These are phyloP conservation scores for Aspergillus quadrilineatus DNA, from an alignment of 2,329 filamentous ascomycete species.

Conservation along the genomic window DNA sequence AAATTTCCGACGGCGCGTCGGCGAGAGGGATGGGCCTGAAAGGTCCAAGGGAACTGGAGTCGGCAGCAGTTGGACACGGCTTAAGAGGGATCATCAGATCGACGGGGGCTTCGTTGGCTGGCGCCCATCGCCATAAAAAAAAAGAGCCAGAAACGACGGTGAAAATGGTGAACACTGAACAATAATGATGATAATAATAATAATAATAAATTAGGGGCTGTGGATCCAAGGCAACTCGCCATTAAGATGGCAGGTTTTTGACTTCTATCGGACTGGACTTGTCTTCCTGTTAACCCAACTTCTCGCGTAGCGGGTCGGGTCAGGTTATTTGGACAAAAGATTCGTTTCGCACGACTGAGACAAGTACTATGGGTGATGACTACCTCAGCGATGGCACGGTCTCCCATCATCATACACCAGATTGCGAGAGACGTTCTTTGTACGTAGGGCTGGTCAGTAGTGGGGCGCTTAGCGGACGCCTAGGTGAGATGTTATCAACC, in stretches of 20 bases:
- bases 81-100: slow-evolving; percentile 24
- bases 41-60: not conserved
- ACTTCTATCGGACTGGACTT: not conserved
- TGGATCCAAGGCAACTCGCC: not conserved
- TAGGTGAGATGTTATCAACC: not conserved
- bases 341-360: not conserved
- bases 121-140: slow-evolving; percentile 2
- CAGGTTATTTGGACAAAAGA: not conserved
- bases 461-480: not conserved
- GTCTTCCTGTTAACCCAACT: not conserved
- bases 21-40: not conserved
- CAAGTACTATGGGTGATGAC: not conserved
- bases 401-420: not conserved
- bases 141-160: not conserved
- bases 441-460: slow-evolving; percentile 1
- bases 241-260: not conserved
- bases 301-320: not conserved
- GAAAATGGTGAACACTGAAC: not conserved
- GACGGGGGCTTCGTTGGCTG: slow-evolving; percentile 20
- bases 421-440: not conserved
- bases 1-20: slow-evolving; percentile 5
- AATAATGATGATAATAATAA: not conserved
- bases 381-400: too few relatives aligned
- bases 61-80: slow-evolving; percentile 17
- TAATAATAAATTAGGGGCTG: not conserved